phyloP scores from a whole-genome alignment of 495 filamentous ascomycete species.

The Talaromyces stipitatus region DNA sequence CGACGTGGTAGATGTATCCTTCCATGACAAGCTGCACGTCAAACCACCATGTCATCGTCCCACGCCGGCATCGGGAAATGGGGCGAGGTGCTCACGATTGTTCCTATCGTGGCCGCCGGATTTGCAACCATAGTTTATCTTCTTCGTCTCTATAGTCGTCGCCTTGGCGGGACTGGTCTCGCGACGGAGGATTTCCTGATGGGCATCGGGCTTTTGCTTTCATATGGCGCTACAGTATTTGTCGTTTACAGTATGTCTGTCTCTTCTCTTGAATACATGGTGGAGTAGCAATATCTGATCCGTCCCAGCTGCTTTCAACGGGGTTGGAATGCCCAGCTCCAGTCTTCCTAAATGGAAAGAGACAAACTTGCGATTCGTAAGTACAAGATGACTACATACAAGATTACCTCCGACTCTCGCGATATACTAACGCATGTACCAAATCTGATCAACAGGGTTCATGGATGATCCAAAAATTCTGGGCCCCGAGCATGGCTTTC shows the following conservation, averaged over 20 bases:
- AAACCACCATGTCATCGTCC: no score
- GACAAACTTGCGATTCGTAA: conserved; percentile 10
- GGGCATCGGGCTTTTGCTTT: conserved; percentile 13
- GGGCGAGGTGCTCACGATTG: conserved; percentile 10
- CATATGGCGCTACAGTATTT: conserved; percentile 13
- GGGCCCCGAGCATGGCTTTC: conserved; percentile 17
- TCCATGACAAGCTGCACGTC: no score
- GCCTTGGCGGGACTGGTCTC: conserved; percentile 1
- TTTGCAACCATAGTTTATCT: conserved; percentile 14
- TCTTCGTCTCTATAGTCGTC: conserved; percentile 13
- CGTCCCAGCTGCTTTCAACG: conserved; percentile 10
- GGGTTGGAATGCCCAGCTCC: conserved; percentile 3
- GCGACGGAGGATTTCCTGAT: conserved; percentile 14
- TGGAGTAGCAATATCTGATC: background rate
- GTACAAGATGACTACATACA: no score
- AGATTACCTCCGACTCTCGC: background rate
- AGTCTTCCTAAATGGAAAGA: conserved; percentile 8
- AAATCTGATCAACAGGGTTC: conserved; percentile 8
- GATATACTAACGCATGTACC: background rate
- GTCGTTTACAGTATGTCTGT: conserved; percentile 10
- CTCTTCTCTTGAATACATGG: background rate
- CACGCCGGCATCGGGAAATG: no score
- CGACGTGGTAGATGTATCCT: no score
- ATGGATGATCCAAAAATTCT: conserved; percentile 21
- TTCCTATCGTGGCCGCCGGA: conserved; percentile 11